Evolutionary conservation across 2,329 filamentous ascomycete genomes (phyloP), one percentile per base, ranked within the genome.

Genomic region (Cryphonectria parasitica): DNA sequence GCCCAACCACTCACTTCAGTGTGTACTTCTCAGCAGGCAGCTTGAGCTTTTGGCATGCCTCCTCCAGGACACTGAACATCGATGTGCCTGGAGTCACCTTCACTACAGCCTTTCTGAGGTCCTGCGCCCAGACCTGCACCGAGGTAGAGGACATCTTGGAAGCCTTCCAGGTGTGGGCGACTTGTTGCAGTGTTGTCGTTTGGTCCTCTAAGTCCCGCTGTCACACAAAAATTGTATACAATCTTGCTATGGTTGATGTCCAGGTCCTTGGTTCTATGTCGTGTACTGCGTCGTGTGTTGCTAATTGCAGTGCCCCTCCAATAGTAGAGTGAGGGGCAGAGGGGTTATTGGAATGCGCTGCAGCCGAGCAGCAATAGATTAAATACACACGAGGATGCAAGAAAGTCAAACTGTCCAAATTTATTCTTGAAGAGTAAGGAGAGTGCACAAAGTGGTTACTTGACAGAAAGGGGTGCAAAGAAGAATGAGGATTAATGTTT

Each of bases 11-110:
- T 76, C 83, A 95, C 92, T 97, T 98, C 71, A 99, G 83, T 31
- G 91, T 88, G 81, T 92, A 96, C 73, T 92, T 91, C 74, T 91
- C 90, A 43, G 91, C 85, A 71, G 90, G 85, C 43, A 95, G 82
- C 71, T 90, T 90, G 75, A 97, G 88, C 83, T 95, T 97, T 75
- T 86, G 85, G 80, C 95, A 98, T 62, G 95, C 95, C 80, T 98
- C 92, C 73, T 93, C 89, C 25, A 97, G 86, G 1, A 99, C 88
- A 78, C 98, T 95, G 70, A 91, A 91, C 75, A 99, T 83, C 76
- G 93, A 92, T 74, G 91, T 97, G 69, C 87, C 87, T 0, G 94
- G 94, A 0, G 87, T 91, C 69, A 96, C 95, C 81, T 97, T 97
- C 80, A 99, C 86, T 58, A 89, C 92, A 66, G 90, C 88, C 76